phyloP scores from a whole-genome alignment of 83 land plant species.

The Picea mariana region DNA sequence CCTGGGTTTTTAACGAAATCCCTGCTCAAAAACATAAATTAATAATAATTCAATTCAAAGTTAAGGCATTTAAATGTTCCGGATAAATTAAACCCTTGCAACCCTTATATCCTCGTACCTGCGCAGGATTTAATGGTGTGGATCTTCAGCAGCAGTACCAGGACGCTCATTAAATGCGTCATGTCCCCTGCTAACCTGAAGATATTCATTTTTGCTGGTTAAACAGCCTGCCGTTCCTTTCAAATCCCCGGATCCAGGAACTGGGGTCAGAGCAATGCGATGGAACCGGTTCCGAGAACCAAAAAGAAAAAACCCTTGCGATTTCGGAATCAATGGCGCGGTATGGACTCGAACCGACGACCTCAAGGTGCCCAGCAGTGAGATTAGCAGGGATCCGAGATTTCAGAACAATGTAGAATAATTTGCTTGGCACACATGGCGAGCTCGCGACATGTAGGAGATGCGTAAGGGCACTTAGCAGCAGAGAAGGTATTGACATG shows the following conservation, averaged over 20 bases:
- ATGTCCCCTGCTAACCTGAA: slow-evolving; percentile 51
- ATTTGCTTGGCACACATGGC: too few species aligned
- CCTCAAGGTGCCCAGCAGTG: not conserved
- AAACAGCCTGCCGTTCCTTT: not conserved
- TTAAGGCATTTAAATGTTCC: not conserved
- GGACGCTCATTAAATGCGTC: slow-evolving; percentile 48
- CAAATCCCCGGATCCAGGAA: not conserved
- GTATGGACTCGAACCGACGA: not conserved
- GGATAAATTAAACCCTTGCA: too few species aligned
- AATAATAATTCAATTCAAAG: not conserved
- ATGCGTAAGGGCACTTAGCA: too few species aligned
- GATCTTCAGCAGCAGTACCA: slow-evolving; percentile 54
- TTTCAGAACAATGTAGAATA: not conserved
- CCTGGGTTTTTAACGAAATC: slow-evolving; percentile 87
- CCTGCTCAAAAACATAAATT: slow-evolving; percentile 32
- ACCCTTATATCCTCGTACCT: not conserved
- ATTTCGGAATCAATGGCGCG: not conserved
- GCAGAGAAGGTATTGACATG: too few species aligned
- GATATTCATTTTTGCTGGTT: slow-evolving; percentile 26
- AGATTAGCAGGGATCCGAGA: not conserved
- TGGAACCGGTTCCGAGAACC: not conserved
- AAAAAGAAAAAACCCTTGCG: not conserved
- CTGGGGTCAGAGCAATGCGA: not conserved
- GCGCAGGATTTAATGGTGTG: slow-evolving; percentile 45
- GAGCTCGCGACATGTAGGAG: too few species aligned